Conservation (phyloP, 2,329 filamentous ascomycete genomes). For the Fusarium cyanostomum region DNA sequence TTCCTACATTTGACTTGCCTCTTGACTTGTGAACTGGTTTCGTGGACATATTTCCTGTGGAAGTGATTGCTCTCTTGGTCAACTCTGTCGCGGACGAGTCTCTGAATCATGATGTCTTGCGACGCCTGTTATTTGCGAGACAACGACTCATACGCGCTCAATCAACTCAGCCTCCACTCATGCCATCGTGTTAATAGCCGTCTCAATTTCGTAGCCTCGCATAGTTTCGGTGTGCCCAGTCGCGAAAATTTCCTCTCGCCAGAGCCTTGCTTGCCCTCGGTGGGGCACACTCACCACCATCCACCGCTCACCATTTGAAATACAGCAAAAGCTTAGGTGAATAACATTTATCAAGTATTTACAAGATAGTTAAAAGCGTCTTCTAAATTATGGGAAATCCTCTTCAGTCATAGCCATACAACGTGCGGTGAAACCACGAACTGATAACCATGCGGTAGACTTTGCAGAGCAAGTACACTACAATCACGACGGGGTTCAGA, state of each 20-base stretch:
- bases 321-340: too few species aligned
- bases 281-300: conserved; percentile 25
- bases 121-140: neutral
- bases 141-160: neutral
- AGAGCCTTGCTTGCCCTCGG: conserved; percentile 42
- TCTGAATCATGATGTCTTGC: too few species aligned
- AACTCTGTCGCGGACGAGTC: neutral
- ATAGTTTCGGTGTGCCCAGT: conserved; percentile 30
- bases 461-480: neutral
- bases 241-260: conserved; percentile 26
- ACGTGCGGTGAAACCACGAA: too few species aligned
- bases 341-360: too few species aligned
- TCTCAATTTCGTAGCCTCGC: conserved; percentile 38
- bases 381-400: too few species aligned
- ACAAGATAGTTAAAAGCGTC: too few species aligned
- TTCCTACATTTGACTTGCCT: conserved; percentile 6
- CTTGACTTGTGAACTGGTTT: neutral
- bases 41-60: neutral
- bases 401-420: too few species aligned
- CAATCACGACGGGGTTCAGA: neutral
- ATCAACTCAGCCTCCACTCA: neutral
- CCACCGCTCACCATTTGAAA: neutral
- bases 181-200: neutral
- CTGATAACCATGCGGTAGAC: too few species aligned
- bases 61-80: neutral